Evolutionary conservation across 2,329 filamentous ascomycete species (phyloP).

Genomic region (Cordyceps pruinosa): DNA sequence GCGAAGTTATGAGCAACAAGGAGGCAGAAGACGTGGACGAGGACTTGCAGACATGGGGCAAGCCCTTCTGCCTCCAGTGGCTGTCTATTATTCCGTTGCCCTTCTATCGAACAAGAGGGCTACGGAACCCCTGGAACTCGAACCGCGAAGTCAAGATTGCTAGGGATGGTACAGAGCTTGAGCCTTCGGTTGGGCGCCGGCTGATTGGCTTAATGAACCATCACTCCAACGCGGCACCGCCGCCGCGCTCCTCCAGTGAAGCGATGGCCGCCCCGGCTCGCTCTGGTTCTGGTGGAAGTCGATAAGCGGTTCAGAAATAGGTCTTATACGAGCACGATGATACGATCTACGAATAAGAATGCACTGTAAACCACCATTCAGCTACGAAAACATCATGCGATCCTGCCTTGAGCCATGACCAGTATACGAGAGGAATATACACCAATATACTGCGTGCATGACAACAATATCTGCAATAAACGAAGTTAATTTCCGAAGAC

Average conservation of each 20-base stretch:
- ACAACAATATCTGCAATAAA: background rate
- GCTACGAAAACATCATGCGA: background rate
- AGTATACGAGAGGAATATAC: no score
- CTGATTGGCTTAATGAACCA: constrained; percentile 74
- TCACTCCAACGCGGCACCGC: background rate
- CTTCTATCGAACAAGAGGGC: constrained; percentile 79
- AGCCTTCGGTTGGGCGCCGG: constrained; percentile 70
- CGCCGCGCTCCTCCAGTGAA: background rate
- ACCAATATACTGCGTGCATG: no score
- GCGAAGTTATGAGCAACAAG: constrained; percentile 30
- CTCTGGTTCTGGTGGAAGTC: background rate
- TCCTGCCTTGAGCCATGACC: background rate
- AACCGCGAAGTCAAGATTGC: constrained; percentile 96
- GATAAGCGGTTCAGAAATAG: background rate
- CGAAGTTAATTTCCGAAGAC: background rate
- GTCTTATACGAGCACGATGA: background rate
- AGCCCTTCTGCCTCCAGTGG: constrained; percentile 89
- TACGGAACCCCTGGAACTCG: constrained; percentile 91
- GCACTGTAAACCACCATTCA: background rate
- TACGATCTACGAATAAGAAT: background rate
- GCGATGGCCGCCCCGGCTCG: background rate
- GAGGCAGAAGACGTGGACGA: constrained; percentile 37
- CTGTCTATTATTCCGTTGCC: constrained; percentile 74
- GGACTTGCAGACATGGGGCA: constrained; percentile 68
- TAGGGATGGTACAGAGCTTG: constrained; percentile 86